Percentiles rank a stretch among this genome's conserved stretches.
phyloP scores from a whole-genome alignment of 2,329 filamentous ascomycete species.

The Fusarium sp. region DNA sequence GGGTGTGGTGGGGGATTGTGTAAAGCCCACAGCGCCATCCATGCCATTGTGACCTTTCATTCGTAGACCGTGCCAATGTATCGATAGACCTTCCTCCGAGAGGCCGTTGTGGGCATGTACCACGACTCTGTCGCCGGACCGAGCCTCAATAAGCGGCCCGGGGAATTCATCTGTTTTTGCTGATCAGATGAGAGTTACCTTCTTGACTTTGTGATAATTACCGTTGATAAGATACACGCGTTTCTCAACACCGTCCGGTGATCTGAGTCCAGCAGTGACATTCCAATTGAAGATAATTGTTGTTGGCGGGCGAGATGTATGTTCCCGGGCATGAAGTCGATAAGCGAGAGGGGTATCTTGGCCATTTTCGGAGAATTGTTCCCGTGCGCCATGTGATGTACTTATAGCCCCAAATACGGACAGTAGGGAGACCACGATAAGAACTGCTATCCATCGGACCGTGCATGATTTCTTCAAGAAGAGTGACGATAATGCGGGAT shows the following conservation, averaged over 20 bases:
- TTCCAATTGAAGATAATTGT: background rate
- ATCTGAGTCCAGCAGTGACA: background rate
- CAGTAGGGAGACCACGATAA: background rate
- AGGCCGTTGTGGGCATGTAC: background rate
- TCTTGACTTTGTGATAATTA: accelerated
- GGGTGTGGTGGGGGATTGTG: background rate
- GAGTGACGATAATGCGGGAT: background rate
- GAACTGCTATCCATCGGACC: background rate
- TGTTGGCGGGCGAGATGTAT: background rate
- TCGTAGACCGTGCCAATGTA: constrained; percentile 11
- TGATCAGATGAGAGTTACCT: accelerated
- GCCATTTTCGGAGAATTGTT: accelerated
- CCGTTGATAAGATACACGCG: constrained; percentile 6
- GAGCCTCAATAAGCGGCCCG: background rate
- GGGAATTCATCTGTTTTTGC: background rate
- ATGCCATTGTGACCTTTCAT: background rate
- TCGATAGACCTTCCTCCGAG: background rate
- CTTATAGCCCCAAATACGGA: background rate
- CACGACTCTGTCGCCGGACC: constrained; percentile 1
- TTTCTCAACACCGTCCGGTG: constrained; percentile 14
- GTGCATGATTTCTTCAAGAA: background rate
- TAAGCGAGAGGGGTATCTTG: background rate
- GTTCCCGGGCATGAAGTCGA: background rate
- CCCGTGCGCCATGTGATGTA: background rate
- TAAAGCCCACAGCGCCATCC: constrained; percentile 19